Percentiles rank a stretch among this genome's conserved stretches.
Conservation (phyloP, 176 grass and related monocot genomes). For the Oryza australiensis region DNA sequence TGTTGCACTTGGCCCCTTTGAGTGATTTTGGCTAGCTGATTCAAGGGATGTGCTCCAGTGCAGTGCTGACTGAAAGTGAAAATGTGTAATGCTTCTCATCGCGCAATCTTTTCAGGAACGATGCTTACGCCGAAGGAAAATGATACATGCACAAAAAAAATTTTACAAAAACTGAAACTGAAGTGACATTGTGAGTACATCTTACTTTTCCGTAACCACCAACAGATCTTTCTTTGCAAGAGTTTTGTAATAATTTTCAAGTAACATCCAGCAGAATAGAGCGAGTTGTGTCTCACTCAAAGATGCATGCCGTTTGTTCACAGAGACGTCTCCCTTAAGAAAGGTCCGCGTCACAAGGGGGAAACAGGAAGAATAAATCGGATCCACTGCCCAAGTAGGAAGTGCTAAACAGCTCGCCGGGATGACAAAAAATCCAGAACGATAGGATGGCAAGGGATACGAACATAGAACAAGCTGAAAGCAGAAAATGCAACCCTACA, state of each 20-base stretch:
- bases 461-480: neutral
- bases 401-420: neutral
- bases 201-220: no score
- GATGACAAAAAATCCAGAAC: neutral
- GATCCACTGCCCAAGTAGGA: neutral
- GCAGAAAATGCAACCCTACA: slow-evolving; percentile 4
- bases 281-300: neutral
- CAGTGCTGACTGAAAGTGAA: neutral
- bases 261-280: neutral
- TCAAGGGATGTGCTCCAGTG: neutral
- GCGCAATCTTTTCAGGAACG: neutral
- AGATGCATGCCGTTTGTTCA: neutral
- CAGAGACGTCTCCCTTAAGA: slow-evolving; percentile 12
- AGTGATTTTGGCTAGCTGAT: neutral
- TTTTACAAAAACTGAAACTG: no score
- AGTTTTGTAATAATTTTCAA: no score
- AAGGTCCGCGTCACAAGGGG: neutral
- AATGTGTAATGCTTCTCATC: neutral
- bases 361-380: neutral
- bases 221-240: no score
- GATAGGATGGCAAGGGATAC: neutral
- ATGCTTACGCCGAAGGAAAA: no score
- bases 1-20: neutral
- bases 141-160: no score
- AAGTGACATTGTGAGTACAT: no score